Percentiles rank a stretch among this genome's conserved stretches.
Evolutionary conservation across 805 yeast species (phyloP).

Genomic region (Henningerozyma blattae): DNA sequence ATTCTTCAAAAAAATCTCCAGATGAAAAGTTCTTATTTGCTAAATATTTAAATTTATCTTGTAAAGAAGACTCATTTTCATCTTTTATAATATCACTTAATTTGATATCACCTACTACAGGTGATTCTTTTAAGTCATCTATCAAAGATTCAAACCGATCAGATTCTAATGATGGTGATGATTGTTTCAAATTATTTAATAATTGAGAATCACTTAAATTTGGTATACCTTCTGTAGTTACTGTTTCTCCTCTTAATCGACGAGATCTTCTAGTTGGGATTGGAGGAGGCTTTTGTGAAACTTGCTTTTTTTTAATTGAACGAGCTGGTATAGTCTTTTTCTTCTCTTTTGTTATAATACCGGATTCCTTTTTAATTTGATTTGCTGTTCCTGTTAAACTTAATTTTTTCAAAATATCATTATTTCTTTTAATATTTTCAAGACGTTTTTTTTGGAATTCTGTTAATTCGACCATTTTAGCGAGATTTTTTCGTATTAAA

Average conservation of each 20-base stretch:
- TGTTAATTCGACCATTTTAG: constrained; percentile 31
- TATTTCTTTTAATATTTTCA: constrained; percentile 75
- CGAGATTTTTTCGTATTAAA: too few relatives aligned
- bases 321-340: constrained; percentile 13
- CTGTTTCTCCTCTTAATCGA: constrained; percentile 62
- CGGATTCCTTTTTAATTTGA: constrained; percentile 39
- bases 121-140: constrained; percentile 40
- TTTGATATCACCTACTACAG: constrained; percentile 55
- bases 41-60: constrained; percentile 21
- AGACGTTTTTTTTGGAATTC: constrained; percentile 63
- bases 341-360: constrained; percentile 15
- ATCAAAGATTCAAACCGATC: too few relatives aligned
- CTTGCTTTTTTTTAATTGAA: constrained; percentile 4
- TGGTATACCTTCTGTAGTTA: constrained; percentile 26
- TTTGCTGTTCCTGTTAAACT: constrained; percentile 49
- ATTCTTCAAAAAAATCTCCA: constrained; percentile 57
- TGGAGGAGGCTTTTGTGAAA: constrained; percentile 11
- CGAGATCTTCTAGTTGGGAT: constrained; percentile 66
- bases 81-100: constrained; percentile 44
- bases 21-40: constrained; percentile 35
- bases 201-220: constrained; percentile 16
- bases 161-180: constrained; percentile 4
- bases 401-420: constrained; percentile 57
- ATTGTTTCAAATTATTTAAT: constrained; percentile 7
- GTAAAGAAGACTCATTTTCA: constrained; percentile 25